Base-by-base conservation (phyloP, 768 basidiomycete species). In the Termitomyces sp. region DNA sequence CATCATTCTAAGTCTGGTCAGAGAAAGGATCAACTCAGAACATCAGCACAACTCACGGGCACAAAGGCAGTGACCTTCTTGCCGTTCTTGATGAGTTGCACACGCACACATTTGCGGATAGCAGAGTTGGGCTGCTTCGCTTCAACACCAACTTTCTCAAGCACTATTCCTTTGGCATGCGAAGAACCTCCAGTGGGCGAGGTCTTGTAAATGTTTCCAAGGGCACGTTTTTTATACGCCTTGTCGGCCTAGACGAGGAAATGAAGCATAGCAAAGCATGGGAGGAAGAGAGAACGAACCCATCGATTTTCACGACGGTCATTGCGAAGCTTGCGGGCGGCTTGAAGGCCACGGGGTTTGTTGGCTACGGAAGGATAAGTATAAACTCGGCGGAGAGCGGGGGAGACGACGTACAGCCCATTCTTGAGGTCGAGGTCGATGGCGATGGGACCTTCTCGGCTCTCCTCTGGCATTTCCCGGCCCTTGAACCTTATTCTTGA, bases 31-130 rank as follows among this genome's bases (percentile, higher is more conserved):
- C 32, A 4, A 32, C 7, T 12, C 30, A 18, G 30, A n/a, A 56
- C 14, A 26, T 28, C 40, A 50, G 36, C 16, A 45, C 46, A 10
- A 84, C 92, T 65, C 68, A 92, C 92, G 61, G 96, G 96, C 42
- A 98, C 97, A 88, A 99, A 99, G 70, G 97, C 97, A 63, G 96
- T 98, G 73, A 99, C 96, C 76, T 98, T 98, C 89, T 99, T 99
- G 65, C 97, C 97, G 80, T 99, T 99, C 86, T 99, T 99, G 76
- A 99, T 98, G 66, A 99, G 83, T 71, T 99, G 97, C 62, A 99
- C 97, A 80, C 97, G 94, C 66, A 99, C 97, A 81, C 97, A 99
- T 77, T 99, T 99, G 76, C 97, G 94, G 77, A 99, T 98, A 74
- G 97, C 97, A 72, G 97, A 99, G 85, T 99, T 99, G 79, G 97